phyloP scores from a whole-genome alignment of 306 rosid species.

The Malus asiatica region DNA sequence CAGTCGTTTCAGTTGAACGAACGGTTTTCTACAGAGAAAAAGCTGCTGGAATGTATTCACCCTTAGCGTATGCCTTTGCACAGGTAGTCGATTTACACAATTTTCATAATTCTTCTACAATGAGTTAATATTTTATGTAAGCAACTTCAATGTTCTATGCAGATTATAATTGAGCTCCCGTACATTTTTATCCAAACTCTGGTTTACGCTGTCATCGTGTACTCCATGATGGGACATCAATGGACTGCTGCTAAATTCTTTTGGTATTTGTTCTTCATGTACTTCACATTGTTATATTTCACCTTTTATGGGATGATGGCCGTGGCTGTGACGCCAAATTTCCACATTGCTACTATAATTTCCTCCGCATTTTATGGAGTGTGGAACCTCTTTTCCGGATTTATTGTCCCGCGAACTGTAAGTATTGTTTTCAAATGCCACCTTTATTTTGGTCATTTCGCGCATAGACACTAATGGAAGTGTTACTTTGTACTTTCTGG shows the following conservation, averaged over 20 bases:
- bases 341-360: conserved; percentile 54
- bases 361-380: conserved; percentile 57
- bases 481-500: not conserved
- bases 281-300: conserved; percentile 59
- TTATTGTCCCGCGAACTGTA: conserved; percentile 55
- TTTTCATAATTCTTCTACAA: not conserved
- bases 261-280: conserved; percentile 72
- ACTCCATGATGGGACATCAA: conserved; percentile 75
- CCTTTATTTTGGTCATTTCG: not conserved
- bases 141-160: not conserved
- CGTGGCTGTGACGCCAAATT: conserved; percentile 68
- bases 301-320: conserved; percentile 87
- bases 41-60: conserved; percentile 85
- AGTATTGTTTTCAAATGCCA: conserved; percentile 14
- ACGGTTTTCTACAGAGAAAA: conserved; percentile 73
- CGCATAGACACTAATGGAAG: not conserved
- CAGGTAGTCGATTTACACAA: conserved; percentile 31
- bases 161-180: conserved; percentile 66
- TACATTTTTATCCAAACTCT: conserved; percentile 49
- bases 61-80: conserved; percentile 62
- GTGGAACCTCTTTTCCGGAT: conserved; percentile 84
- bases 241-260: conserved; percentile 46
- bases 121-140: not conserved
- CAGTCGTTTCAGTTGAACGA: conserved; percentile 73
- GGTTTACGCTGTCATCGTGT: conserved; percentile 47